phyloP scores from a whole-genome alignment of 805 yeast species.

The Lipomyces sp. region DNA sequence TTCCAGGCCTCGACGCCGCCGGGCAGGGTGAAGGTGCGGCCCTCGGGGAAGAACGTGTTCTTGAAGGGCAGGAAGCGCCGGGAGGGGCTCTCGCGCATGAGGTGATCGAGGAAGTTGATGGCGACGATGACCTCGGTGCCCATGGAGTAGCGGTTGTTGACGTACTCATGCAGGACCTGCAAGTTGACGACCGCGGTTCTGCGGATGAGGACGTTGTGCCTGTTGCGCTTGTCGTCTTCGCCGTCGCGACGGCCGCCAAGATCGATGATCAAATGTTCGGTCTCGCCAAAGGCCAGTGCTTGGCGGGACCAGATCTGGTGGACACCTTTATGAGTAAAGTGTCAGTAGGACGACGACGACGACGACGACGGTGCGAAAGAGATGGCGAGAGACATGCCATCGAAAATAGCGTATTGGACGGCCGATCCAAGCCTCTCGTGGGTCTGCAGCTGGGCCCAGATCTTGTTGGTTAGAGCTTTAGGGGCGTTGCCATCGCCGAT shows the following conservation, averaged over 20 bases:
- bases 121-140: constrained; percentile 16
- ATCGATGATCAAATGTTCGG: constrained; percentile 5
- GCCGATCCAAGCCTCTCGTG: constrained; percentile 8
- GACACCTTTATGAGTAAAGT: constrained; percentile 4
- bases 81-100: constrained; percentile 15
- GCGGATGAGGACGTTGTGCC: constrained; percentile 10
- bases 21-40: constrained; percentile 24
- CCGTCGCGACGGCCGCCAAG: neutral
- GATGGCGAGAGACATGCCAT: neutral
- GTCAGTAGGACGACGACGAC: too few species aligned
- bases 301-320: constrained; percentile 16
- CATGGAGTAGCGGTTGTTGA: constrained; percentile 10
- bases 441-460: neutral
- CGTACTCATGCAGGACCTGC: constrained; percentile 13
- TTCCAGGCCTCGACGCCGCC: constrained; percentile 35
- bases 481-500: constrained; percentile 1
- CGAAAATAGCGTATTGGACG: constrained; percentile 8
- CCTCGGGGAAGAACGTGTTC: constrained; percentile 9
- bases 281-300: constrained; percentile 11
- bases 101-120: constrained; percentile 18
- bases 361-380: neutral
- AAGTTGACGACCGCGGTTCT: constrained; percentile 11
- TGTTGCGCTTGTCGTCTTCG: constrained; percentile 1
- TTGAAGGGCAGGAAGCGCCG: constrained; percentile 8
- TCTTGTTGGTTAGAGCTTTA: constrained; percentile 3